phyloP scores from a whole-genome alignment of 2,329 filamentous ascomycete genomes.

The Albifimbria verrucaria region DNA sequence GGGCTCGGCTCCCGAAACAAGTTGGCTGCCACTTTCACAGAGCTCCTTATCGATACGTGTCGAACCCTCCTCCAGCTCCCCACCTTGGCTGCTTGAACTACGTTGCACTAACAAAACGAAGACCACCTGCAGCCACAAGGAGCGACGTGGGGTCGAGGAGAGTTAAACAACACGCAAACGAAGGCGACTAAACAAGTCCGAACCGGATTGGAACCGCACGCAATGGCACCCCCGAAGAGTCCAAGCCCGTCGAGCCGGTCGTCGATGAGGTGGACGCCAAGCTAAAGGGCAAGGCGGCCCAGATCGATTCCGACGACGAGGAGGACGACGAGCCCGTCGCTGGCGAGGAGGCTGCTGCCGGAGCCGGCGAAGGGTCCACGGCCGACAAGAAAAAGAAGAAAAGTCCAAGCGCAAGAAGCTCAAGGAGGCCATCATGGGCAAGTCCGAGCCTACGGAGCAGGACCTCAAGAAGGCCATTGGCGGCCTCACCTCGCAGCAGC shows the following conservation, averaged over 20 bases:
- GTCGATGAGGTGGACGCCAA: slow-evolving; percentile 45
- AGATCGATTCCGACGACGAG: slow-evolving; percentile 40
- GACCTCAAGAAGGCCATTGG: slow-evolving; percentile 49
- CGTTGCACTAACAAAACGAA: background rate
- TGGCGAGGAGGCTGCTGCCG: slow-evolving; percentile 28
- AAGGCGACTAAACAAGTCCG: background rate
- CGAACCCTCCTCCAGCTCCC: background rate
- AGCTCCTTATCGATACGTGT: background rate
- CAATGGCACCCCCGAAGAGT: slow-evolving; percentile 50
- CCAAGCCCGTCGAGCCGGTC: slow-evolving; percentile 56
- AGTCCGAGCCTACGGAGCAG: slow-evolving; percentile 32
- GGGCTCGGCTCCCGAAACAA: no score
- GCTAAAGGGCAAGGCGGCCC: slow-evolving; percentile 42
- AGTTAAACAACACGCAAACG: background rate
- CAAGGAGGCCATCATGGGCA: slow-evolving; percentile 39
- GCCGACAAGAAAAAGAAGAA: slow-evolving; percentile 1
- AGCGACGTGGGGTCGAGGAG: background rate
- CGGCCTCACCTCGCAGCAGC: slow-evolving; percentile 52
- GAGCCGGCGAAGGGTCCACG: slow-evolving; percentile 18
- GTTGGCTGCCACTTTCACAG: no score
- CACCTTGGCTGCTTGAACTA: background rate
- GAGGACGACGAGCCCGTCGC: slow-evolving; percentile 36
- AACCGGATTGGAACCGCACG: background rate
- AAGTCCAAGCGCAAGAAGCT: slow-evolving; percentile 38
- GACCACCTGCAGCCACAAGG: background rate